A percentile compares a stretch with the other conserved stretches of the same genome.
These are phyloP conservation scores for Lichtheimia ramosa DNA, from an alignment of 371 early-diverging fungal species.

Conservation along the genomic window DNA sequence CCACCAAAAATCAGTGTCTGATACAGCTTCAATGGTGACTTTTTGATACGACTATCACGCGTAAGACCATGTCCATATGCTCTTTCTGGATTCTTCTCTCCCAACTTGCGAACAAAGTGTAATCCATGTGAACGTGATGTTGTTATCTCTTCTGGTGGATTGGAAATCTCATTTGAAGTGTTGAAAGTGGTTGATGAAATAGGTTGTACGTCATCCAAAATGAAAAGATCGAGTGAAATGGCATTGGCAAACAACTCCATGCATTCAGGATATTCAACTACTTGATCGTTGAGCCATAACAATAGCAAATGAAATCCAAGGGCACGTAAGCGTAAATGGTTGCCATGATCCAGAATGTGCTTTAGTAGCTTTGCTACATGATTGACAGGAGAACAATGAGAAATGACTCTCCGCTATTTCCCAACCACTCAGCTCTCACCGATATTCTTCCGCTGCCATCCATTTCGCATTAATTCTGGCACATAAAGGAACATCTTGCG, in stretches of 20 bases:
- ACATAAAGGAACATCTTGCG: slow-evolving; percentile 69
- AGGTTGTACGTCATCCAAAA: slow-evolving; percentile 59
- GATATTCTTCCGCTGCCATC: slow-evolving; percentile 72
- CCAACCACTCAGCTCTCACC: slow-evolving; percentile 27
- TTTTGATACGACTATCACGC: slow-evolving; percentile 36
- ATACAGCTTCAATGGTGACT: slow-evolving; percentile 25
- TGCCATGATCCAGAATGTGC: slow-evolving; percentile 59
- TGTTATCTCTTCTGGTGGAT: slow-evolving; percentile 29
- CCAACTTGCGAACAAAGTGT: slow-evolving; percentile 42
- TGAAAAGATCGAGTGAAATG: slow-evolving; percentile 64
- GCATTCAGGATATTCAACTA: slow-evolving; percentile 61
- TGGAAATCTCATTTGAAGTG: slow-evolving; percentile 14
- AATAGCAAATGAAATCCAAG: slow-evolving; percentile 79
- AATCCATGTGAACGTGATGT: slow-evolving; percentile 30
- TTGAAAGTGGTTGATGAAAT: slow-evolving; percentile 16
- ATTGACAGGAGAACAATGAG: not conserved
- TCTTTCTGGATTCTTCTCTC: slow-evolving; percentile 37
- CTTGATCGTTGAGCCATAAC: slow-evolving; percentile 69
- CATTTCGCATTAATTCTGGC: slow-evolving; percentile 68
- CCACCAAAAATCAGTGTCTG: slow-evolving; percentile 29
- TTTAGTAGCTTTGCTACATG: slow-evolving; percentile 49
- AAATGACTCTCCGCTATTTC: not conserved
- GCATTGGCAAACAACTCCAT: slow-evolving; percentile 66
- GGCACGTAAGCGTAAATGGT: slow-evolving; percentile 69
- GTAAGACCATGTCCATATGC: slow-evolving; percentile 31